A percentile compares a stretch with the other conserved stretches of the same genome.
These are phyloP conservation scores for Chiua virens DNA, from an alignment of 768 basidiomycete species.

Conservation along the genomic window DNA sequence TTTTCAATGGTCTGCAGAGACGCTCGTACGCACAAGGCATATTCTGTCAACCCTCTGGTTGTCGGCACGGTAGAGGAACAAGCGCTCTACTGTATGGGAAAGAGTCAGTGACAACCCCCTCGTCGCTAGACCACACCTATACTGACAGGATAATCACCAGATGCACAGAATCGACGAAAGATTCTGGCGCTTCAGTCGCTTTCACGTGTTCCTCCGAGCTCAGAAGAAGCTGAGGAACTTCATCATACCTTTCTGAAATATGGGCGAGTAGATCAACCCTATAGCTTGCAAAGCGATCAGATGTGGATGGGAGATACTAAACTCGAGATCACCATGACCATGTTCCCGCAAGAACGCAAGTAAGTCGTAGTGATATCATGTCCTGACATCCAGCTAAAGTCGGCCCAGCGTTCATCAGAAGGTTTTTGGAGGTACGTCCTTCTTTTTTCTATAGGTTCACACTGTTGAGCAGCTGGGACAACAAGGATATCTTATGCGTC, in stretches of 20 bases:
- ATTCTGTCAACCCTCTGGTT: constrained; percentile 61
- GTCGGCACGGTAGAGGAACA: constrained; percentile 63
- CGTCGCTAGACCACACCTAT: background rate
- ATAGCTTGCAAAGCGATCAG: constrained; percentile 36
- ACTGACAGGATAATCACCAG: constrained; percentile 33
- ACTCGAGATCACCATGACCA: constrained; percentile 67
- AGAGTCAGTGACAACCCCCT: constrained; percentile 43
- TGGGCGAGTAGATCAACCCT: constrained; percentile 40
- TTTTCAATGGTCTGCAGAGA: constrained; percentile 90
- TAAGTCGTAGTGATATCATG: constrained; percentile 34
- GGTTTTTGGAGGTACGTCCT: constrained; percentile 65
- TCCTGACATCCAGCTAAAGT: background rate
- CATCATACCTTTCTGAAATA: constrained; percentile 69
- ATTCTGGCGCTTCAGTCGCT: constrained; percentile 57
- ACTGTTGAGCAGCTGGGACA: background rate
- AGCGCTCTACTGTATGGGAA: constrained; percentile 61
- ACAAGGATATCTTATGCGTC: constrained; percentile 55
- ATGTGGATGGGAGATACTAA: constrained; percentile 78
- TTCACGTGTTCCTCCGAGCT: constrained; percentile 70
- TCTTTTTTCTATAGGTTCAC: background rate
- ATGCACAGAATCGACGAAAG: constrained; percentile 59
- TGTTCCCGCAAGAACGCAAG: constrained; percentile 89
- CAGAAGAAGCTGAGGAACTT: constrained; percentile 63
- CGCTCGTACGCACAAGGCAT: constrained; percentile 60
- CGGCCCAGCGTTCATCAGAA: constrained; percentile 69